Base-by-base conservation (phyloP, 306 rosid genomes). In the Pueraria montana region DNA sequence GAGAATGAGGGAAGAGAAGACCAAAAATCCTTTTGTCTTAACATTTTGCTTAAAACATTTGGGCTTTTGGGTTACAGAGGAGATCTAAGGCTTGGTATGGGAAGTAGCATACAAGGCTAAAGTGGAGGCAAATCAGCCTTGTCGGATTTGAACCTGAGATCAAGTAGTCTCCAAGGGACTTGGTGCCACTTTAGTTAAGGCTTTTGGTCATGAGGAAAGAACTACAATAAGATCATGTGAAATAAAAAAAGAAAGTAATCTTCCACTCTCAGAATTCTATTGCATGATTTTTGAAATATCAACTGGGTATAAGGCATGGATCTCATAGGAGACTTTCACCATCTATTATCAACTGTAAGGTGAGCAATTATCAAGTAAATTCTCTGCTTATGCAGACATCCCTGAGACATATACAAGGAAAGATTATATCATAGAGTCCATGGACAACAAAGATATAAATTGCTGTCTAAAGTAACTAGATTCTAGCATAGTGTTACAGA, bases 151-250 rank as follows among this genome's bases (percentile, higher is more conserved):
- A 43, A 26, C 27, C 49, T 59, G 11, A 61, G 64, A 66, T 67
- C 77, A 75, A 42, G 42, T 75, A 42, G 38, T 67, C 42, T 65
- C 49, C 76, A 24, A 32, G 20, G 66, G 62, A 69, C 73, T 76
- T 10, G 45, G 66, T 68, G 53, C 74, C 24, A 34, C 38, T 34
- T 20, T 55, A 53, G 52, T 58, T 38, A 55, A 40, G 26, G 26
- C 49, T 76, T 52, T 40, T 23, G 49, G 62, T 56, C 56, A 64
- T 14, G 45, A 7, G 21, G 13, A 30, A 64, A 30, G 23, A 63
- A 62, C 59, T 26, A 20, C 43, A 62, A 38, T 32, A 70, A 13
- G 45, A 72, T 7, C 72, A 74, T 34, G 26, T 14, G 45, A 53
- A 79, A 79, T 11, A 7, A 73, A 40, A 77, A 48, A 58, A 65